Evolutionary conservation across 2,329 filamentous ascomycete genomes (phyloP).

Genomic region (Colletotrichum aenigma): DNA sequence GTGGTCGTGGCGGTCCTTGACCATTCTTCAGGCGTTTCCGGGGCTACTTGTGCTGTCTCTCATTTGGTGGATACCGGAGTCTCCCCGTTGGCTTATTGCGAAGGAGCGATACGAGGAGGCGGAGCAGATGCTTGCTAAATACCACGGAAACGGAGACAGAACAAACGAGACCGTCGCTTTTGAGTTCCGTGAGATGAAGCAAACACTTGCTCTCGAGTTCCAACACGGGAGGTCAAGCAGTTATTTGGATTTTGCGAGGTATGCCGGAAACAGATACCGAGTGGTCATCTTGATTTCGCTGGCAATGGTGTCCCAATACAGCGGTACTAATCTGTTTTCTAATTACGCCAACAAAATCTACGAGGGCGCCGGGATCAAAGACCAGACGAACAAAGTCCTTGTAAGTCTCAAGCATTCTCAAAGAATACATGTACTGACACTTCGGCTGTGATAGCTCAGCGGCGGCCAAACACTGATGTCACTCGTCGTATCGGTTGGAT

Average conservation of each 20-base stretch:
- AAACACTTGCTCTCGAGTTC: background rate
- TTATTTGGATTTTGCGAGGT: background rate
- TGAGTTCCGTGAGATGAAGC: background rate
- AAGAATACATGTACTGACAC: background rate
- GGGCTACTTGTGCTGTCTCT: background rate
- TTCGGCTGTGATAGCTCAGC: background rate
- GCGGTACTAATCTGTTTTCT: background rate
- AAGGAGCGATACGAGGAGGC: constrained; percentile 34
- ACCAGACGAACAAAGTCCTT: background rate
- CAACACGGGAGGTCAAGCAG: background rate
- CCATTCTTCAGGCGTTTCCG: background rate
- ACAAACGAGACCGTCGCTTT: background rate
- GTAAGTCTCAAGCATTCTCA: background rate
- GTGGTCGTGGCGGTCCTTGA: background rate
- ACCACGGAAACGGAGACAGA: constrained; percentile 57
- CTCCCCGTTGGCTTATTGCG: constrained; percentile 34
- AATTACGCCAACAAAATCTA: background rate
- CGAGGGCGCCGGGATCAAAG: background rate
- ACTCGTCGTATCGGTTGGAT: background rate
- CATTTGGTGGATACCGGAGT: constrained; percentile 28
- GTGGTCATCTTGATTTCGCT: background rate
- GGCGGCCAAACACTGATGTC: background rate
- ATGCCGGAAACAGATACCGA: background rate
- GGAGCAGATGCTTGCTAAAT: constrained; percentile 33
- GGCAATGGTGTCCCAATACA: background rate